Evolutionary conservation across 495 filamentous ascomycete species (phyloP).

Genomic region (Penicillium parvum): DNA sequence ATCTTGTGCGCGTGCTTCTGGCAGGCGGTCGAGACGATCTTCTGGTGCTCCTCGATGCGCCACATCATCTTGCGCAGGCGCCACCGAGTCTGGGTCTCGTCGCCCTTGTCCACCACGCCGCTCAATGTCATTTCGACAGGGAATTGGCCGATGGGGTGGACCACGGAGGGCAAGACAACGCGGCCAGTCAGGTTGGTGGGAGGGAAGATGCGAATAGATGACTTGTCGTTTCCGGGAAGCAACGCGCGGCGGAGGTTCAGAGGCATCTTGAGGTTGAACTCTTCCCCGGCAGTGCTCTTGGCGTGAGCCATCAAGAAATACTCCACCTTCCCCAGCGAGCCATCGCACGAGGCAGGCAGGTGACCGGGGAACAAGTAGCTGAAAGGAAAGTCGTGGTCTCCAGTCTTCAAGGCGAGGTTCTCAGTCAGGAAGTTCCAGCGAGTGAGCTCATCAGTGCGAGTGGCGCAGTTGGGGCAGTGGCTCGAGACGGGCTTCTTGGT

Average conservation of each 20-base stretch:
- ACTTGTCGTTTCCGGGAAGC: conserved; percentile 65
- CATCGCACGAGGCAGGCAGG: conserved; percentile 76
- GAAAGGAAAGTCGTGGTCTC: conserved; percentile 82
- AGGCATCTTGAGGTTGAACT: conserved; percentile 58
- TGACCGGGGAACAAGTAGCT: conserved; percentile 83
- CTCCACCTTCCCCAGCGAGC: conserved; percentile 64
- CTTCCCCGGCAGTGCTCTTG: conserved; percentile 52
- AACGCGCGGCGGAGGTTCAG: conserved; percentile 75
- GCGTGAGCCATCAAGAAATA: conserved; percentile 80
- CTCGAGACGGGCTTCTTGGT: conserved; percentile 73
- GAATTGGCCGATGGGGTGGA: conserved; percentile 85
- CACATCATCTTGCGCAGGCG: conserved; percentile 84
- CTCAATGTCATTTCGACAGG: conserved; percentile 73
- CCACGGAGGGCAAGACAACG: conserved; percentile 71
- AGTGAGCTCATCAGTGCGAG: conserved; percentile 64
- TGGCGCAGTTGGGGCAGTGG: conserved; percentile 73
- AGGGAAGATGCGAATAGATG: conserved; percentile 87
- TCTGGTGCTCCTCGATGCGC: conserved; percentile 83
- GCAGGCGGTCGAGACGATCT: conserved; percentile 78
- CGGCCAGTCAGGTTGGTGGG: conserved; percentile 87
- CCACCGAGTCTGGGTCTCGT: conserved; percentile 69
- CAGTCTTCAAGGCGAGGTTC: conserved; percentile 56
- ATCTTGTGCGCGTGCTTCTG: conserved; percentile 68
- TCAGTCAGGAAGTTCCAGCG: conserved; percentile 75
- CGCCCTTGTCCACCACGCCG: conserved; percentile 65